Percentiles rank a stretch among this genome's conserved stretches.
Conservation (phyloP, 768 basidiomycete genomes). For the Termitomyces sp. region DNA sequence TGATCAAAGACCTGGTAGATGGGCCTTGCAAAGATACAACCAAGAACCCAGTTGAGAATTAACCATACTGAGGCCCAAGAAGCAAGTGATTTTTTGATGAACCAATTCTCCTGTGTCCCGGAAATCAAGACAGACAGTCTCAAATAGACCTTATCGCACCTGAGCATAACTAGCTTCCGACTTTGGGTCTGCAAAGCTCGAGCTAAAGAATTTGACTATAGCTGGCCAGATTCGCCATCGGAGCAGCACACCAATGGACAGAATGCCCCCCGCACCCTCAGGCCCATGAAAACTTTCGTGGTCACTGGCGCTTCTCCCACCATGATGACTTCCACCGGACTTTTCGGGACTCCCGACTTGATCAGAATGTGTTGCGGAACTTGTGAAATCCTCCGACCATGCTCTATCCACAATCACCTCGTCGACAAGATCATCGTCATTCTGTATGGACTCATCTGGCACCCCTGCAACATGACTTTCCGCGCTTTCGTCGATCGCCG, state of each 20-base stretch:
- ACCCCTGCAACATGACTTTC: slow-evolving; percentile 31
- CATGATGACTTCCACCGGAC: slow-evolving; percentile 36
- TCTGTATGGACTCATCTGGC: slow-evolving; percentile 10
- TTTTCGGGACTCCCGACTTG: slow-evolving; percentile 43
- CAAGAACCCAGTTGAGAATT: slow-evolving; percentile 65
- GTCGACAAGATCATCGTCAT: slow-evolving; percentile 44
- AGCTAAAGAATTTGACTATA: slow-evolving; percentile 51
- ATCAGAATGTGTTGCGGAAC: slow-evolving; percentile 47
- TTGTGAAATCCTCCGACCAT: slow-evolving; percentile 58
- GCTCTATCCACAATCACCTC: slow-evolving; percentile 72
- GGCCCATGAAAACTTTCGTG: slow-evolving; percentile 24
- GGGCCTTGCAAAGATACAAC: slow-evolving; percentile 41
- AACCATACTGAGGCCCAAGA: slow-evolving; percentile 61
- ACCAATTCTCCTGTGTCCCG: slow-evolving; percentile 62
- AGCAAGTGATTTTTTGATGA: slow-evolving; percentile 58
- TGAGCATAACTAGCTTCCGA: slow-evolving; percentile 40
- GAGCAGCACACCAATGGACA: slow-evolving; percentile 33
- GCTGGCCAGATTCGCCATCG: slow-evolving; percentile 56
- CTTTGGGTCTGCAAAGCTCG: slow-evolving; percentile 53
- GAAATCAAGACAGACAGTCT: neutral
- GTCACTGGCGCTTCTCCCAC: slow-evolving; percentile 24
- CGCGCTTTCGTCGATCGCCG: slow-evolving; percentile 42
- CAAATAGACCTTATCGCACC: slow-evolving; percentile 15
- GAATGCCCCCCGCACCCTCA: slow-evolving; percentile 30
- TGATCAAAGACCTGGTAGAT: slow-evolving; percentile 43